These are phyloP conservation scores for Pseudogymnoascus verrucosus DNA, from an alignment of 2,329 filamentous ascomycete genomes.

Conservation along the genomic window DNA sequence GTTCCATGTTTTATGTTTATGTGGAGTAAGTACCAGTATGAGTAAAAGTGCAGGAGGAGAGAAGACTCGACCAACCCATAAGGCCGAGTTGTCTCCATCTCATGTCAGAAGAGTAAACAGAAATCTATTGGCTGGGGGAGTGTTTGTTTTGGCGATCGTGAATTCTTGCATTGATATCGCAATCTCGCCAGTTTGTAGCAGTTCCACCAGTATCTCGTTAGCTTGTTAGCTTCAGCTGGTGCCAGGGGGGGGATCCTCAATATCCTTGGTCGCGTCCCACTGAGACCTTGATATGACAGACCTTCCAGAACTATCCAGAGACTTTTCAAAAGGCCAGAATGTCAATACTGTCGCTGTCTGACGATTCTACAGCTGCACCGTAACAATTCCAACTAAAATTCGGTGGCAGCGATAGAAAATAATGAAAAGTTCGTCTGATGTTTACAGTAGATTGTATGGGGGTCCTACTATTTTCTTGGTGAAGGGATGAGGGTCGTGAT, in stretches of 20 bases:
- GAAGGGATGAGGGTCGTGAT: neutral
- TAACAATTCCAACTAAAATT: neutral
- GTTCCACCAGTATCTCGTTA: neutral
- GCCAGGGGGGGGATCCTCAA: neutral
- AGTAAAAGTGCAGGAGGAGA: neutral
- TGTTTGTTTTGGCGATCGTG: neutral
- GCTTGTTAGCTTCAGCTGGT: neutral
- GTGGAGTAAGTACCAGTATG: neutral
- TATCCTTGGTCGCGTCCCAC: conserved; percentile 4
- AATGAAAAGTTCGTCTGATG: neutral
- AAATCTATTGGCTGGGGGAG: neutral
- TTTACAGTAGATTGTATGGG: neutral
- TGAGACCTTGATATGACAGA: neutral
- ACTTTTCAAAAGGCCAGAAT: neutral
- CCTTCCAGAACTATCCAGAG: neutral
- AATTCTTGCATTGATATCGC: conserved; percentile 6
- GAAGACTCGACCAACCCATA: neutral
- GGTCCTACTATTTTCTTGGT: neutral
- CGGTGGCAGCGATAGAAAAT: neutral
- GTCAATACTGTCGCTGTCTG: neutral
- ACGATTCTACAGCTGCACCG: neutral
- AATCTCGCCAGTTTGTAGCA: neutral
- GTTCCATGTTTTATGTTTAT: conserved; percentile 1
- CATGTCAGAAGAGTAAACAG: conserved; percentile 4
- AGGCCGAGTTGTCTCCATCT: conserved; percentile 1